These are phyloP conservation scores for Raffaelea deltoideospora DNA, from an alignment of 2,329 filamentous ascomycete genomes.

Conservation along the genomic window DNA sequence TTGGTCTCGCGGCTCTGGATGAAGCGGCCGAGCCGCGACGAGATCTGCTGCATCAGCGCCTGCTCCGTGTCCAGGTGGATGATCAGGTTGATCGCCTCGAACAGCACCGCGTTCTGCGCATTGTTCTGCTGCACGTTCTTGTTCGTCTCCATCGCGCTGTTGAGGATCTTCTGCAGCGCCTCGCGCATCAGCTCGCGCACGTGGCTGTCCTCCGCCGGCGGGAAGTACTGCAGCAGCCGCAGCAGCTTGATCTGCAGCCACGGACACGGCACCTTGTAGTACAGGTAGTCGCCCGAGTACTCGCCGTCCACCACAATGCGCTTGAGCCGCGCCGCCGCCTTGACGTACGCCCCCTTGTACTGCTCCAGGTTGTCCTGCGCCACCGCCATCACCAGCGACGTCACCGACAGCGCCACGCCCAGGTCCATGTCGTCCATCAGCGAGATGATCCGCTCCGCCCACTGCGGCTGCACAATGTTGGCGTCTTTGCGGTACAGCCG, in stretches of 20 bases:
- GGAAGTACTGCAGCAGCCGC: slow-evolving; percentile 86
- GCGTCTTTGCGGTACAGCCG: slow-evolving; percentile 90
- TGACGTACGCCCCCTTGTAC: slow-evolving; percentile 88
- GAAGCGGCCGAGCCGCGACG: slow-evolving; percentile 77
- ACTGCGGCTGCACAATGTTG: slow-evolving; percentile 86
- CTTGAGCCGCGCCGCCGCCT: slow-evolving; percentile 80
- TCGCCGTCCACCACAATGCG: slow-evolving; percentile 83
- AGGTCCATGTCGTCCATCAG: slow-evolving; percentile 94
- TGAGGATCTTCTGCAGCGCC: slow-evolving; percentile 79
- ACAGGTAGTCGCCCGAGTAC: slow-evolving; percentile 80
- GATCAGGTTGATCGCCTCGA: slow-evolving; percentile 96
- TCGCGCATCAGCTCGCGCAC: slow-evolving; percentile 84
- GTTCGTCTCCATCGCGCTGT: slow-evolving; percentile 79
- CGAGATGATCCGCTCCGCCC: slow-evolving; percentile 96
- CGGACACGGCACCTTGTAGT: slow-evolving; percentile 98
- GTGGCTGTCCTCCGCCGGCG: slow-evolving; percentile 87
- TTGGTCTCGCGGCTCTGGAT: slow-evolving; percentile 96
- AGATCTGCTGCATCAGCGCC: slow-evolving; percentile 91
- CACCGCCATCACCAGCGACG: slow-evolving; percentile 85
- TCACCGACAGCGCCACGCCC: slow-evolving; percentile 87
- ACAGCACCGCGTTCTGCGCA: slow-evolving; percentile 91
- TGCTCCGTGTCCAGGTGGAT: slow-evolving; percentile 96
- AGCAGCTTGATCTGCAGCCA: slow-evolving; percentile 96
- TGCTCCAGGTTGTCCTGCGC: slow-evolving; percentile 89
- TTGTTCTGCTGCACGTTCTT: slow-evolving; percentile 99